Percentiles rank a stretch among this genome's conserved stretches.
These are phyloP conservation scores for Prototheca wickerhamii DNA, from an alignment of 163 green algal genomes.

Conservation along the genomic window DNA sequence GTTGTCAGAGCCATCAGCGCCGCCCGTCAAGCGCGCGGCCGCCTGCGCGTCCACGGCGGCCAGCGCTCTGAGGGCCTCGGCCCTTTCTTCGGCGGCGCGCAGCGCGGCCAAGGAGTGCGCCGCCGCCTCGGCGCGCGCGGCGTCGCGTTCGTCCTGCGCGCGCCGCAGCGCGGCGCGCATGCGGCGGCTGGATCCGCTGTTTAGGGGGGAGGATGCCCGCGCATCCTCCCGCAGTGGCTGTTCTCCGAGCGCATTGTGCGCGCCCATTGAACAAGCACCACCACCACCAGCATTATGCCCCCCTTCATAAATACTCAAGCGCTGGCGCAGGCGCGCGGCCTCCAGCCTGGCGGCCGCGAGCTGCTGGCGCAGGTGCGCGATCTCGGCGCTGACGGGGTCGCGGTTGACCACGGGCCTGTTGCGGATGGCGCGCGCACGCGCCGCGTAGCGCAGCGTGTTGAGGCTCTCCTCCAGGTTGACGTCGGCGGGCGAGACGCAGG, in stretches of 20 bases:
- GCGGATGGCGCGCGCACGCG: conserved; percentile 77
- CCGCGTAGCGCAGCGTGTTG: conserved; percentile 88
- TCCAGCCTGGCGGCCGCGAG: conserved; percentile 19
- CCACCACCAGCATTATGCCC: background rate
- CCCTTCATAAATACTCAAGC: background rate
- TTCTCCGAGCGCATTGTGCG: no score
- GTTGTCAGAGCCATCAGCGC: background rate
- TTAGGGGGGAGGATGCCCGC: no score
- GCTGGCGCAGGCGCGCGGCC: background rate
- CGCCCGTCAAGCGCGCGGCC: background rate
- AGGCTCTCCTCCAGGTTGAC: conserved; percentile 87
- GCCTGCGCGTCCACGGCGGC: background rate
- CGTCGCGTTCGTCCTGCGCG: no score
- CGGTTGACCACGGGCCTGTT: conserved; percentile 90
- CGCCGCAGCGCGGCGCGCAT: no score
- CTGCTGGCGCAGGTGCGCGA: conserved; percentile 53
- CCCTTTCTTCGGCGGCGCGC: conserved; percentile 3
- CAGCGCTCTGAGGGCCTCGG: conserved; percentile 3
- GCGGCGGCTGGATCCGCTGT: no score
- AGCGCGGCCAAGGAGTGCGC: background rate
- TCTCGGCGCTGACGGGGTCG: conserved; percentile 67
- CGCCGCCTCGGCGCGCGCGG: background rate
- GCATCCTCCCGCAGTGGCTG: no score
- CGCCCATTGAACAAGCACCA: background rate
- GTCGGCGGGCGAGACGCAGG: conserved; percentile 79